Percentiles rank a stretch among this genome's conserved stretches.
phyloP scores from a whole-genome alignment of 2,329 filamentous ascomycete species.

The Bipolaris bicolor region DNA sequence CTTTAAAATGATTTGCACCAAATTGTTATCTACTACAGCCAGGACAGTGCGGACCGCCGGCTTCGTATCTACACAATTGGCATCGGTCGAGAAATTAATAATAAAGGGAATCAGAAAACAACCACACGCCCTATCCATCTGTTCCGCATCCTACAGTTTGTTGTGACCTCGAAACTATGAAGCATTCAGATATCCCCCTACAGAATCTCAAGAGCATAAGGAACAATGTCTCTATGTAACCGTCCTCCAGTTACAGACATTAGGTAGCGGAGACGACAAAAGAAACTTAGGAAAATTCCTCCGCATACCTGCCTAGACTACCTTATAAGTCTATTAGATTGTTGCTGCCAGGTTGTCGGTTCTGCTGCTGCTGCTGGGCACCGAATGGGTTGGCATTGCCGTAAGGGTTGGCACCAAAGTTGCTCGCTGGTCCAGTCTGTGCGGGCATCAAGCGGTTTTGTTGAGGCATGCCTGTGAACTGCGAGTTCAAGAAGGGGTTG shows the following conservation, averaged over 20 bases:
- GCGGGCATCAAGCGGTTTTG: constrained; percentile 56
- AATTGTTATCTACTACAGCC: constrained; percentile 14
- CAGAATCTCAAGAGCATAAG: not conserved
- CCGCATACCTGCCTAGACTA: not conserved
- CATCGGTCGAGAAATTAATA: constrained; percentile 17
- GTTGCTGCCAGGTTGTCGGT: constrained; percentile 56
- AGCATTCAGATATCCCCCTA: not conserved
- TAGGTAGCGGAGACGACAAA: constrained; percentile 19
- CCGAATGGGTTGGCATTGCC: constrained; percentile 63
- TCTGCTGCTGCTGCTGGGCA: constrained; percentile 41
- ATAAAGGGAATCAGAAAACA: constrained; percentile 29
- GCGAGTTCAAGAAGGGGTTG: constrained; percentile 87
- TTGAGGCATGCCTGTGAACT: constrained; percentile 73
- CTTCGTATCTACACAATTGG: constrained; percentile 10
- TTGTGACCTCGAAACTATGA: not conserved
- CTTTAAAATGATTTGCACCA: constrained; percentile 5
- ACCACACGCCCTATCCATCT: constrained; percentile 12
- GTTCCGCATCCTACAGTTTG: not conserved
- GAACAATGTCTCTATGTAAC: not conserved
- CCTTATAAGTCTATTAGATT: constrained; percentile 67
- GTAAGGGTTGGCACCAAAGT: constrained; percentile 53
- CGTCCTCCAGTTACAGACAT: constrained; percentile 17
- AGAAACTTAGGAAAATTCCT: constrained; percentile 14
- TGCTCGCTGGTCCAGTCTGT: constrained; percentile 58
- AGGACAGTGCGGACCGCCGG: constrained; percentile 10